phyloP scores from a whole-genome alignment of 495 filamentous ascomycete genomes.

The Annulohypoxylon bovei region DNA sequence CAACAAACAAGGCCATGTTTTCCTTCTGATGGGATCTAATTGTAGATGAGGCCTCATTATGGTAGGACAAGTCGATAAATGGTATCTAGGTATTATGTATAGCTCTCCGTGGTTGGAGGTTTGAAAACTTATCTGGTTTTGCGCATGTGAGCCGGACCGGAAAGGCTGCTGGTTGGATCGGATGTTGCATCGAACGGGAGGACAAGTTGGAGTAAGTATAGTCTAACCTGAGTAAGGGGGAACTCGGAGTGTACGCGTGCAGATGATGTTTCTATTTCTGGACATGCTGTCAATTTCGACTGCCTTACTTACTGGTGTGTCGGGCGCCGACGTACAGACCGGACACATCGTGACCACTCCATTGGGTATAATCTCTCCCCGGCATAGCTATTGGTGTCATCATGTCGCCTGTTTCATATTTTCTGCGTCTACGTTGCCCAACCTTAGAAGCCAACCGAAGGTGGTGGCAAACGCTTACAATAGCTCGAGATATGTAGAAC shows the following conservation, averaged over 20 bases:
- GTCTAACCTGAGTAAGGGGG: neutral
- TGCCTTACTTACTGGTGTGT: conserved; percentile 15
- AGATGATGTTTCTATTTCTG: conserved; percentile 38
- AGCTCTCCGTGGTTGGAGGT: neutral
- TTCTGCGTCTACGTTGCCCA: conserved; percentile 25
- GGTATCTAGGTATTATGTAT: no score
- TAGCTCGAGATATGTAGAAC: neutral
- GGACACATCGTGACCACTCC: neutral
- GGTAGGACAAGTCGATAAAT: neutral
- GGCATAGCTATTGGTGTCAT: conserved; percentile 28
- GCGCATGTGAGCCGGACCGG: conserved; percentile 27
- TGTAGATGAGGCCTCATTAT: neutral
- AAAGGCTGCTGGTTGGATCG: conserved; percentile 35
- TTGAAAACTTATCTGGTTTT: neutral
- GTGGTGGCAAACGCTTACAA: neutral
- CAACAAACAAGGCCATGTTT: neutral
- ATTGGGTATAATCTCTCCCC: conserved; percentile 29
- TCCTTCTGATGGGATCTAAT: neutral
- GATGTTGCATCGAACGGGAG: conserved; percentile 42
- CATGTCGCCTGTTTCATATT: conserved; percentile 37
- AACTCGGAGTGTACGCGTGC: conserved; percentile 23
- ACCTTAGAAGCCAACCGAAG: conserved; percentile 13
- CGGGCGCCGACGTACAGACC: conserved; percentile 29
- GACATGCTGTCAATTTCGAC: conserved; percentile 19
- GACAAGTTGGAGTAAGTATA: conserved; percentile 26